Evolutionary conservation across 345 rosid species (phyloP).

Genomic region (Dipteronia sinensis): DNA sequence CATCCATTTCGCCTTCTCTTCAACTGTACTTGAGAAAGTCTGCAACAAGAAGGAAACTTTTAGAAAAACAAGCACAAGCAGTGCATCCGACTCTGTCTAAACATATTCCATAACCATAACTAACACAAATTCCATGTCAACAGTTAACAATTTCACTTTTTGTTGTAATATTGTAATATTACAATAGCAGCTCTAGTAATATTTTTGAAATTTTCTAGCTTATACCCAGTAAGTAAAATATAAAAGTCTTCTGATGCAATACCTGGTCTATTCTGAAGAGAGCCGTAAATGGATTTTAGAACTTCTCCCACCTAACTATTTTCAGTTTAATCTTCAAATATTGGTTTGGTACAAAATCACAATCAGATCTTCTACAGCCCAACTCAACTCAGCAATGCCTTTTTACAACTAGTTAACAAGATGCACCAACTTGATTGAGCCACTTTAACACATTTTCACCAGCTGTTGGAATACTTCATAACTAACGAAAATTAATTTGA

Average conservation of each 20-base stretch:
- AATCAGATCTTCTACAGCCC: not conserved
- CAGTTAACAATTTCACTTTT: not conserved
- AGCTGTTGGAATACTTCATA: not conserved
- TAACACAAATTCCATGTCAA: not conserved
- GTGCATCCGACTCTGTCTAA: conserved; percentile 9
- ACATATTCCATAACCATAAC: not conserved
- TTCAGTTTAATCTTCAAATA: not conserved
- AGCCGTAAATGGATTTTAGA: not conserved
- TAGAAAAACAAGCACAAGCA: not conserved
- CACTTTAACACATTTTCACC: not conserved
- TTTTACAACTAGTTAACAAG: not conserved
- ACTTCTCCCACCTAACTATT: not conserved
- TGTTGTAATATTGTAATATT: no score
- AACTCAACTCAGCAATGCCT: not conserved
- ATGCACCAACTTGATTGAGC: not conserved
- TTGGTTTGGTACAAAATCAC: not conserved
- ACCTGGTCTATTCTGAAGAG: not conserved
- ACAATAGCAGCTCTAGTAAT: not conserved
- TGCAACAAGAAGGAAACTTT: conserved; percentile 33
- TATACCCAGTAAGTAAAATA: conserved; percentile 1
- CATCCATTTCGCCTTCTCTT: conserved; percentile 97
- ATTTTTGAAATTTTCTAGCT: not conserved
- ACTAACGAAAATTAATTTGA: not conserved
- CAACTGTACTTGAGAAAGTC: conserved; percentile 86
- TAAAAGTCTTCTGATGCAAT: not conserved